Base-by-base conservation (phyloP, 345 rosid genomes). In the Sonneratia alba region DNA sequence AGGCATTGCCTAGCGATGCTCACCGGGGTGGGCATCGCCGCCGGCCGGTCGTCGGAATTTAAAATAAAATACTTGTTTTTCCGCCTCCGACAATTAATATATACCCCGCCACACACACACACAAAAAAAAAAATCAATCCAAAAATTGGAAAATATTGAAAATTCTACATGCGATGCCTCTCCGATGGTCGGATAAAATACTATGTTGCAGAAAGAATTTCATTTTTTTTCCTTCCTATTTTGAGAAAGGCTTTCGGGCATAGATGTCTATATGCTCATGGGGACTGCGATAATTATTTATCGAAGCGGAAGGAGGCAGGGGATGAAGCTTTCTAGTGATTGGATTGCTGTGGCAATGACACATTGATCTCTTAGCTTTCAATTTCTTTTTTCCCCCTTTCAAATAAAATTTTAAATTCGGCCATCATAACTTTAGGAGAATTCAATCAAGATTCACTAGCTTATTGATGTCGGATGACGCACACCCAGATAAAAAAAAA, bases 11-110 rank as follows among this genome's bases (percentile, higher is more conserved):
- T 83, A 77, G 96, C 98, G 13, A 84, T 81, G 37, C 77, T 75
- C 27, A 92, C 91, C 85, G 96, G 85, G 77, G 98, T 88, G 72
- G 96, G 98, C 98, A 92, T 92, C 87, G 85, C 94, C 96, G 95
- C 85, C 73, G 53, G 81, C 45, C 13, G 5, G 43, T 4, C 59
- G 72, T 75, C 75, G 62, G 2, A 51, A 53, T 3, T 22, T 53
- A 7, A 72, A 48, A 15, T 36, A 42, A 22, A 16, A 4, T 11
- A 14, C 45, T 66, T 37, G 43, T 19, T 61, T 61, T 32, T 61
- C 16, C 19, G 18, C 55, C 34, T 22, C 69, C 49, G 69, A 22
- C 2, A 6, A 22, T 43, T 43, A 59, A 14, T 66, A 69, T 43
- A 72, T 61, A 48, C 8, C 6, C 10, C 6, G n/a, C 45, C 36